These are phyloP conservation scores for Myriosclerotinia scirpicola DNA, from an alignment of 2,329 filamentous ascomycete species.

Conservation along the genomic window DNA sequence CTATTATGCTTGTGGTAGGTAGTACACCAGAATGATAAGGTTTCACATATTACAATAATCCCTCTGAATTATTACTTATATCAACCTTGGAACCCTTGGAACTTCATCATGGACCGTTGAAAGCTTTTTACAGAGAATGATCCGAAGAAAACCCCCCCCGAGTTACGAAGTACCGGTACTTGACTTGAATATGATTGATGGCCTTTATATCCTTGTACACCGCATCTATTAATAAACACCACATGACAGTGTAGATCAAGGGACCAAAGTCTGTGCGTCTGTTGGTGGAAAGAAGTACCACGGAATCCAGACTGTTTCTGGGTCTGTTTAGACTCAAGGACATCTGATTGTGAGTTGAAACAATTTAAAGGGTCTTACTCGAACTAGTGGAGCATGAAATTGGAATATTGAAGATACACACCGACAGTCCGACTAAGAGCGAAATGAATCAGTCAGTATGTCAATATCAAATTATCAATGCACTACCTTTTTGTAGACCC, in stretches of 20 bases:
- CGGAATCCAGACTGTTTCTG: no score
- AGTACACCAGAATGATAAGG: no score
- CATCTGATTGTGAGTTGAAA: neutral
- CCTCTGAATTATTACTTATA: no score
- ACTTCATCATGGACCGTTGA: neutral
- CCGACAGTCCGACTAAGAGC: neutral
- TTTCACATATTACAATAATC: no score
- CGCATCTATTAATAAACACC: neutral
- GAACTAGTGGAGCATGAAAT: neutral
- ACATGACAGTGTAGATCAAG: constrained; percentile 10
- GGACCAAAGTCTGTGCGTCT: constrained; percentile 1
- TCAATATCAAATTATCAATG: neutral
- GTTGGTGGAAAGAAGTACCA: no score
- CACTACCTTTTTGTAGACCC: neutral
- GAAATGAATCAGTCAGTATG: neutral
- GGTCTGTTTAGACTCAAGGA: no score
- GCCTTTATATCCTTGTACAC: neutral
- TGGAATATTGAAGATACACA: neutral
- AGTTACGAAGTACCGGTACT: neutral
- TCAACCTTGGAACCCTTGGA: no score
- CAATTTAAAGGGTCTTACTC: neutral
- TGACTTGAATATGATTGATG: neutral
- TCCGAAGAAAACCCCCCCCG: neutral
- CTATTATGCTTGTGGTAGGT: neutral
- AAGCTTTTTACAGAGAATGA: neutral